Base-by-base conservation (phyloP, 2,329 filamentous ascomycete genomes). In the Orbilia ellipsospora region DNA sequence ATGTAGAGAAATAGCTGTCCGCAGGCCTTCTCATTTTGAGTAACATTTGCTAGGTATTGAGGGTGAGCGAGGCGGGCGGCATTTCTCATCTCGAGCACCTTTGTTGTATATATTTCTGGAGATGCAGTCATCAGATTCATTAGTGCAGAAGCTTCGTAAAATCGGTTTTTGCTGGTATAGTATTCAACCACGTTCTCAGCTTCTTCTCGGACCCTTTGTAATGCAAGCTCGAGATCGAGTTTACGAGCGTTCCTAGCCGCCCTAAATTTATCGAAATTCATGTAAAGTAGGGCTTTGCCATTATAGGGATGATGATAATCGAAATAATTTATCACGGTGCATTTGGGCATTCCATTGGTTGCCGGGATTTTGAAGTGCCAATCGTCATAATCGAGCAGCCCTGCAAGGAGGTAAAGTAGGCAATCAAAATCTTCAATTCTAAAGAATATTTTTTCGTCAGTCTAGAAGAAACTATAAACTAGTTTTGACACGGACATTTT, bases 361-460 rank as follows among this genome's bases (percentile, higher is more conserved):
- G 31, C 10, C 5, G 31, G 31, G 31, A 36, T 36, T 36, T 36
- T 36, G 31, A 6, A 28, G 31, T 28, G 15, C 26, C 42, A 31
- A 8, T 50, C 42, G 5, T 57, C 52, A 40, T 68, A 68, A 13
- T 68, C 64, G 8, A 60, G 15, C 50, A 60, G 20, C 5, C 64
- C 64, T 1, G 45, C 64, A 8, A 68, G 54, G 15, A 68, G 28
- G 16, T 60, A 68, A 10, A 68, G 52, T 18, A 60, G 16, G 16
- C 64, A 68, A 16, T 68, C 64, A 28, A 68, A 44, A 20, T 68
- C 64, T 7, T 48, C 20, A 12, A 68, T 50, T 6, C 64, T 68
- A n/a, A 18, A 23, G 16, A 3, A 13, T 48, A 48, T 3, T 1
- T 48, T 13, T 48, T 7, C 13, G 16, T n/a, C 4, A 48, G 16